Evolutionary conservation across 1,284 basidiomycete genomes (phyloP).

Genomic region (Cryptococcus hybrid): DNA sequence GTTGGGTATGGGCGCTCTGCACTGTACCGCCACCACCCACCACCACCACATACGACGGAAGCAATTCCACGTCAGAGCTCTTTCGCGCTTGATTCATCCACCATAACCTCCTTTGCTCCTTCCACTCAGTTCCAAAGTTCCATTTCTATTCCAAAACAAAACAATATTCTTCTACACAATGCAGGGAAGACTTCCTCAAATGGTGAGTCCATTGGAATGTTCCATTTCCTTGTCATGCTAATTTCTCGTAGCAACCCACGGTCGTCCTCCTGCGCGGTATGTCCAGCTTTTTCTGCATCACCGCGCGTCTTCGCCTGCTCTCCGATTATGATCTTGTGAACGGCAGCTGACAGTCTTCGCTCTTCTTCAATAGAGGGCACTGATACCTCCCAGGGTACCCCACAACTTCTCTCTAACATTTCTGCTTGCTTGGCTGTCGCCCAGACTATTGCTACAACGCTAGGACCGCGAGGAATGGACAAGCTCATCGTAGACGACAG

Average conservation of each 20-base stretch:
- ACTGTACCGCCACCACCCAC: no score
- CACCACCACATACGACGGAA: no score
- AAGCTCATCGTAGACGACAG: slow-evolving; percentile 87
- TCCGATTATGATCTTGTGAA: not conserved
- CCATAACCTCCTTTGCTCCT: no score
- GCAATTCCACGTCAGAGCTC: slow-evolving; percentile 11
- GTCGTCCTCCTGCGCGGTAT: slow-evolving; percentile 75
- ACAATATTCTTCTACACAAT: slow-evolving; percentile 17
- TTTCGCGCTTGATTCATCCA: no score
- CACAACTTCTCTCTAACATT: slow-evolving; percentile 94
- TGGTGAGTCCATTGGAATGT: slow-evolving; percentile 27
- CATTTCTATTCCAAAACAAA: not conserved
- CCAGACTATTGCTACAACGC: slow-evolving; percentile 85
- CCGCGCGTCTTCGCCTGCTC: no score
- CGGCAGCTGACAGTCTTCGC: not conserved
- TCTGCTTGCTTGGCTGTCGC: slow-evolving; percentile 89
- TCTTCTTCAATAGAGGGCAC: slow-evolving; percentile 67
- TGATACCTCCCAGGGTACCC: slow-evolving; percentile 92
- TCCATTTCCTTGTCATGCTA: not conserved
- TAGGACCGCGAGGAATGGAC: slow-evolving; percentile 99
- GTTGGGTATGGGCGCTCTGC: no score
- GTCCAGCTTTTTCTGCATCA: slow-evolving; percentile 9
- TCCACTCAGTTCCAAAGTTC: no score
- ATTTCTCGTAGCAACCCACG: slow-evolving; percentile 73
- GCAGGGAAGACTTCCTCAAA: slow-evolving; percentile 48